Base-by-base conservation (phyloP, 2,329 filamentous ascomycete species). In the Talaromyces sp. region DNA sequence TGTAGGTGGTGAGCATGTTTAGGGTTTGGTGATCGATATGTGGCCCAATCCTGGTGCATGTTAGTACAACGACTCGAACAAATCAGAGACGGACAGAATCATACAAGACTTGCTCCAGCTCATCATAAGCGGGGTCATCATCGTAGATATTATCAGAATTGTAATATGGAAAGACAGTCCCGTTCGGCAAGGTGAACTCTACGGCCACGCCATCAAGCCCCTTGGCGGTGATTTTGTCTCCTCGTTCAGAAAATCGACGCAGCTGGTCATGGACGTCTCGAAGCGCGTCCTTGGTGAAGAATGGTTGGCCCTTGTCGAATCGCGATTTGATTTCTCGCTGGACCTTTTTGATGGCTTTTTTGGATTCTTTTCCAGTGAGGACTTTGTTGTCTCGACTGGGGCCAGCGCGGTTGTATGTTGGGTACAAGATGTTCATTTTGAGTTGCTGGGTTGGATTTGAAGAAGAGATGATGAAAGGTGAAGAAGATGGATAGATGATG, bases 61-160 rank as follows among this genome's bases (percentile, higher is more conserved):
- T 43, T 43, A 43, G 38, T 40, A 40, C 2, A 2, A 3, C 11
- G 13, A 2, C 36, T 5, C 5, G 13, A 43, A 43, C 38, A 6
- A 2, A n/a, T 43, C 15, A 17, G 38, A n/a, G 5, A 34, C 19
- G 47, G 60, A 8, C 40, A 13, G 11, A 53, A 29, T 45, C 36
- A 45, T 63, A 63, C 61, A 56, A 34, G 17, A 29, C 29, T 31
- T 38, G 34, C 36, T 62, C 60, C 7, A 36, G 36, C 34, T 17
- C 15, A 17, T 51, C 2, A n/a, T 22, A 19, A 36, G 1, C 19
- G 4, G 17, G 17, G 5, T 45, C n/a, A 7, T 45, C 22, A 13
- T 49, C 45, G 19, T 43, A 5, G n/a, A 5, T 43, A n/a, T 19
- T 8, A 43, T 47, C 43, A n/a, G 17, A 43, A 17, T 43, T 15